These are phyloP conservation scores for Yamadazyma phyllophila DNA, from an alignment of 805 yeast genomes.

Conservation along the genomic window DNA sequence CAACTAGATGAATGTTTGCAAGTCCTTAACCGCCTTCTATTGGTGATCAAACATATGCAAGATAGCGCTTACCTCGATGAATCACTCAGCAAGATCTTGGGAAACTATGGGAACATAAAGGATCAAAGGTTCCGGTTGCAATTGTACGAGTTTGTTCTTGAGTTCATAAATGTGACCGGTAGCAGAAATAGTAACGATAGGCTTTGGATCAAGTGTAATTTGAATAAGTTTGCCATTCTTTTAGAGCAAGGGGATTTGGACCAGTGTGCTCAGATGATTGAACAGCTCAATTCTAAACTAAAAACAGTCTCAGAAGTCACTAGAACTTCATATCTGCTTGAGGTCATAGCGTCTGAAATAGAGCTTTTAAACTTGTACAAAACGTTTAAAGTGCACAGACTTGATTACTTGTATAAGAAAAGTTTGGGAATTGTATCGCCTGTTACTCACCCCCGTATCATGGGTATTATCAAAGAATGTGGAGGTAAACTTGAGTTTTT, in stretches of 20 bases:
- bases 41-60: conserved; percentile 21
- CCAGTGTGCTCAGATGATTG: conserved; percentile 34
- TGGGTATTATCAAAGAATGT: conserved; percentile 74
- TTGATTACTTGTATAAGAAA: conserved; percentile 49
- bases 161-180: conserved; percentile 17
- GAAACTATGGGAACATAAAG: conserved; percentile 28
- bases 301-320: conserved; percentile 42
- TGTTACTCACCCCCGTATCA: conserved; percentile 70
- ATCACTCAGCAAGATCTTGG: conserved; percentile 34
- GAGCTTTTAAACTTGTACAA: conserved; percentile 45
- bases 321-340: conserved; percentile 50
- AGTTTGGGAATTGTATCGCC: conserved; percentile 49
- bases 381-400: conserved; percentile 29
- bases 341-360: conserved; percentile 66
- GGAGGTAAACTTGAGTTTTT: conserved; percentile 69
- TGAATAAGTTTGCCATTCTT: conserved; percentile 42
- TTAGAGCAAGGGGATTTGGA: conserved; percentile 28
- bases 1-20: conserved; percentile 23
- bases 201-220: conserved; percentile 46
- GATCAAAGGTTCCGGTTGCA: conserved; percentile 27
- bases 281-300: conserved; percentile 36
- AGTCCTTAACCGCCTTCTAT: conserved; percentile 18
- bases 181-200: conserved; percentile 31
- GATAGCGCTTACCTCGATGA: conserved; percentile 39
- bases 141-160: conserved; percentile 31